phyloP scores from a whole-genome alignment of 805 yeast genomes.

The Candida maesae region DNA sequence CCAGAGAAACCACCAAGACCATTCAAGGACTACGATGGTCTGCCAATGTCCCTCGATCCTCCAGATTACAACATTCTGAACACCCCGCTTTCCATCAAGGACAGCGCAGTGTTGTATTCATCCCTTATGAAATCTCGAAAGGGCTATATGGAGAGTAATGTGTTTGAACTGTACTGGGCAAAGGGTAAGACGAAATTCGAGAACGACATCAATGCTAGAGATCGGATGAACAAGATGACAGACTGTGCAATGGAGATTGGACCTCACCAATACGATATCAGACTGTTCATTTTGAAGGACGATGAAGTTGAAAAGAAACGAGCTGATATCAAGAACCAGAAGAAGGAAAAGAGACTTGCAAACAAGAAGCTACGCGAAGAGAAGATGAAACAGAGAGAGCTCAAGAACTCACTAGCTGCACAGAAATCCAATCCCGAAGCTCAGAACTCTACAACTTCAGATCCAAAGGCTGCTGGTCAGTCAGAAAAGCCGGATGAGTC shows the following conservation, averaged over 20 bases:
- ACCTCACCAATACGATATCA: conserved; percentile 75
- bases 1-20: conserved; percentile 41
- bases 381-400: conserved; percentile 24
- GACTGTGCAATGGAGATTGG: conserved; percentile 74
- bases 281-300: conserved; percentile 82
- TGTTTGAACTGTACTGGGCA: conserved; percentile 81
- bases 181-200: conserved; percentile 46
- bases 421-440: background rate
- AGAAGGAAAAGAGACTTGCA: conserved; percentile 33
- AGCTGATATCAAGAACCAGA: conserved; percentile 38
- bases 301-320: conserved; percentile 56
- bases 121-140: conserved; percentile 73
- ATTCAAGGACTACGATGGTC: conserved; percentile 56
- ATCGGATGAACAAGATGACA: conserved; percentile 83
- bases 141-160: conserved; percentile 57
- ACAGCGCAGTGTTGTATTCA: conserved; percentile 66
- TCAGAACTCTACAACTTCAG: background rate
- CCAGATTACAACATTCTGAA: conserved; percentile 65
- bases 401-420: conserved; percentile 4
- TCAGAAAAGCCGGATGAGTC: background rate
- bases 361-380: conserved; percentile 34
- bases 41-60: conserved; percentile 61
- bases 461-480: background rate
- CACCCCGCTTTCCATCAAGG: conserved; percentile 65
- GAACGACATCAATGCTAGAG: conserved; percentile 58